These are phyloP conservation scores for Acarospora socialis DNA, from an alignment of 2,329 filamentous ascomycete species.

Conservation along the genomic window DNA sequence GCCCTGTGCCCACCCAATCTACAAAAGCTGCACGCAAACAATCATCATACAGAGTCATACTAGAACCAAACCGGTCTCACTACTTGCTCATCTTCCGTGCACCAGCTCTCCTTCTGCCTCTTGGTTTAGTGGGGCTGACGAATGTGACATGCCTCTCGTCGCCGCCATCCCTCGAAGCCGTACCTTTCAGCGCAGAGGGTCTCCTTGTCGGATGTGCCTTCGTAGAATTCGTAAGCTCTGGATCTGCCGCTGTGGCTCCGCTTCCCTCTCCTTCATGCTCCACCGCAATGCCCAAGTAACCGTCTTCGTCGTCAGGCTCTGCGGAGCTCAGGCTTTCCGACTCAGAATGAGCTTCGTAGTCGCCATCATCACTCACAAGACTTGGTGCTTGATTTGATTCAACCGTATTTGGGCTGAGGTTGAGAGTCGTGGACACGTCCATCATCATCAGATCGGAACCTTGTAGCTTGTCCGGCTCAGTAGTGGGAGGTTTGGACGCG, in stretches of 20 bases:
- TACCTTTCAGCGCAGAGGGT: too few relatives aligned
- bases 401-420: constrained; percentile 54
- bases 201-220: constrained; percentile 21
- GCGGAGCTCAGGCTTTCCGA: constrained; percentile 38
- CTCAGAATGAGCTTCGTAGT: constrained; percentile 57
- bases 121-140: constrained; percentile 21
- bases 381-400: constrained; percentile 66
- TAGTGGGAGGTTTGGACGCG: constrained; percentile 9
- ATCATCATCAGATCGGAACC: constrained; percentile 7
- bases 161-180: too few relatives aligned
- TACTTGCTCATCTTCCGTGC: too few relatives aligned
- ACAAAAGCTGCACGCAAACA: too few relatives aligned
- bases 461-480: not conserved
- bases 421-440: constrained; percentile 30
- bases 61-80: too few relatives aligned
- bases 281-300: constrained; percentile 30
- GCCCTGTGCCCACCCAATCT: too few relatives aligned
- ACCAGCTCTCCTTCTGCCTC: too few relatives aligned
- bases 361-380: constrained; percentile 66
- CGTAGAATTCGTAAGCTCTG: constrained; percentile 11
- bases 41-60: too few relatives aligned
- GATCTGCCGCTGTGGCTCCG: constrained; percentile 18
- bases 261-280: constrained; percentile 29
- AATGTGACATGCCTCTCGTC: constrained; percentile 24
- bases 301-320: constrained; percentile 40